Base-by-base conservation (phyloP, 306 rosid species). In the Crotalaria pallida region DNA sequence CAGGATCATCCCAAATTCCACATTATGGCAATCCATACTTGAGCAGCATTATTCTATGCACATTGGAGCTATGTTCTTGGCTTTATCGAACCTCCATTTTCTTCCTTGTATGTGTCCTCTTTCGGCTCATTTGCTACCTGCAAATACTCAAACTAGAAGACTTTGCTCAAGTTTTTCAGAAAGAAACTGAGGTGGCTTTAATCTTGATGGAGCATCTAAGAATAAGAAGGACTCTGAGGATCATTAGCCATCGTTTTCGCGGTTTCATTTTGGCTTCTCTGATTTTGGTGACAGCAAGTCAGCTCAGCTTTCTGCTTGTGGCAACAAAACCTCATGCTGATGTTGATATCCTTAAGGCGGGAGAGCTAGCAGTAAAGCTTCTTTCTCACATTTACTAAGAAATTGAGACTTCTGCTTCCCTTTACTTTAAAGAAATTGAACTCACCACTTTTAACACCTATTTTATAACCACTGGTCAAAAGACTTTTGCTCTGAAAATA, bases 231-330 rank as follows among this genome's bases (percentile, higher is more conserved):
- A 85, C 78, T 16, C 77, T 90, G 3, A 71, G 84, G 27, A 62
- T 81, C 63, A 87, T 90, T 18, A 94, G 98, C 85, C 98, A 94
- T 40, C 89, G 96, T 3, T 94, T 90, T 57, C 84, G 97, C 43
- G 72, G 7, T 21, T 88, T 88, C 80, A 81, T 94, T 69, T 77
- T 87, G 84, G 38, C 80, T 61, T 85, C 91, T 81, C 83, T 94
- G 29, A 51, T 87, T 69, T 74, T 88, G 84, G 89, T 88, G 43
- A 90, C 97, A 1, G 90, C 87, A 11, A 94, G 98, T 66, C 97
- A 90, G 79, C 88, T 94, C 38, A 70, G 67, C 58, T 84, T 80
- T 62, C 80, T 94, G 24, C 84, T 94, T 10, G 79, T 87, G 75
- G 70, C 82, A 51, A 76, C 78, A 22, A 77, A 73, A 56, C 50